Evolutionary conservation across 2,329 filamentous ascomycete species (phyloP).

Genomic region (Bertia moriformis): DNA sequence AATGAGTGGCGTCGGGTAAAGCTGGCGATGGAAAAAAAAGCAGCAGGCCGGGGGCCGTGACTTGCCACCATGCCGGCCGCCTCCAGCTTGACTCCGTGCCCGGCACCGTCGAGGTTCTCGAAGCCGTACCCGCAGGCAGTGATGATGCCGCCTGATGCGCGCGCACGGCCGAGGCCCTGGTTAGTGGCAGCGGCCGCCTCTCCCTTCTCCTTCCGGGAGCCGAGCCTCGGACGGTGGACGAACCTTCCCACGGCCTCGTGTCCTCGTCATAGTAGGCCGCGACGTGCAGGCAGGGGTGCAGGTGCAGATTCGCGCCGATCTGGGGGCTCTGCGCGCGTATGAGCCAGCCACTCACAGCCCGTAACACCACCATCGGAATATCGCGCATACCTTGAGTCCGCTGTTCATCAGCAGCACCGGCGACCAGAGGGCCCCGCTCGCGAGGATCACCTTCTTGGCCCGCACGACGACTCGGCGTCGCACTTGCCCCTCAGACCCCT

Average conservation of each 20-base stretch:
- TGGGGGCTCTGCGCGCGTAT: slow-evolving; percentile 7
- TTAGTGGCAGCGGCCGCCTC: slow-evolving; percentile 6
- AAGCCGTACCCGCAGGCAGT: slow-evolving; percentile 44
- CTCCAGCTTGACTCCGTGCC: slow-evolving; percentile 48
- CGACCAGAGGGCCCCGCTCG: slow-evolving; percentile 61
- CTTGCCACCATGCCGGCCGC: slow-evolving; percentile 39
- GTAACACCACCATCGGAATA: slow-evolving; percentile 1
- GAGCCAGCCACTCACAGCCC: too few species aligned
- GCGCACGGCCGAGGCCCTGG: slow-evolving; percentile 2
- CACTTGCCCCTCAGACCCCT: too few species aligned
- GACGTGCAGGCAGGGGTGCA: slow-evolving; percentile 33
- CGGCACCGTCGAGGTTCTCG: slow-evolving; percentile 41
- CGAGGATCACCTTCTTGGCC: slow-evolving; percentile 69
- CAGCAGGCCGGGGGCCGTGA: slow-evolving; percentile 22
- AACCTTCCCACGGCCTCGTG: slow-evolving; percentile 27
- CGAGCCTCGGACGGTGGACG: slow-evolving; percentile 16
- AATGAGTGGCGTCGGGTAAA: too few species aligned
- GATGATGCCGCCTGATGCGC: slow-evolving; percentile 47
- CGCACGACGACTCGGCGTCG: slow-evolving; percentile 54
- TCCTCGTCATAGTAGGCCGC: slow-evolving; percentile 33
- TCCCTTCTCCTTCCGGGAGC: slow-evolving; percentile 2
- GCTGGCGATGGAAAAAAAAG: slow-evolving; percentile 19
- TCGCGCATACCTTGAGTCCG: slow-evolving; percentile 45
- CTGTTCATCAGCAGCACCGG: slow-evolving; percentile 66
- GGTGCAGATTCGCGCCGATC: slow-evolving; percentile 44